These are phyloP conservation scores for Erysimum cheiranthoides DNA, from an alignment of 345 rosid genomes.

Conservation along the genomic window DNA sequence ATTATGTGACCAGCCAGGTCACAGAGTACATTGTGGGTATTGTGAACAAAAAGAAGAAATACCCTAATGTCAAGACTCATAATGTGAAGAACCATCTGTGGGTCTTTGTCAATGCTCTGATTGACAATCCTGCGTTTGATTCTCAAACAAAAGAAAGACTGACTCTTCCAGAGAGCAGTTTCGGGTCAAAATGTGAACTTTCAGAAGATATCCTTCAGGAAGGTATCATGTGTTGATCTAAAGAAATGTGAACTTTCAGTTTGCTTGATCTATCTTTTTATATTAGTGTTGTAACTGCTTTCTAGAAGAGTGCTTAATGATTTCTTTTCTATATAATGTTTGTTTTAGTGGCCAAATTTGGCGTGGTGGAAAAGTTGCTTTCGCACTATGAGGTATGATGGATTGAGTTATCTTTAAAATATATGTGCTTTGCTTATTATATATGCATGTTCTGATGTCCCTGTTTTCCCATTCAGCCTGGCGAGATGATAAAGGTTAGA, in stretches of 20 bases:
- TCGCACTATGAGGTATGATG: constrained; percentile 46
- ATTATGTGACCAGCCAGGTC: constrained; percentile 84
- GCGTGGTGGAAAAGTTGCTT: constrained; percentile 73
- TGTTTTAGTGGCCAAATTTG: constrained; percentile 77
- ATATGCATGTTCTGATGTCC: too few species aligned
- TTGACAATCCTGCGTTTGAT: constrained; percentile 99
- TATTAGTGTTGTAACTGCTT: neutral
- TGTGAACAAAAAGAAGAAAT: constrained; percentile 89
- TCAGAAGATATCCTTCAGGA: constrained; percentile 80
- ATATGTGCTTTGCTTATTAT: too few species aligned
- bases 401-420: too few species aligned
- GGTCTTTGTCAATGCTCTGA: constrained; percentile 96
- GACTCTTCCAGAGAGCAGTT: constrained; percentile 94
- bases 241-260: too few species aligned
- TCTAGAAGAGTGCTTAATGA: neutral
- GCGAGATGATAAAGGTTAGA: constrained; percentile 52
- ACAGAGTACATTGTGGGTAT: constrained; percentile 69
- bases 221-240: constrained; percentile 53
- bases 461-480: too few species aligned
- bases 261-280: constrained; percentile 21
- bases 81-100: constrained; percentile 89
- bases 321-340: neutral
- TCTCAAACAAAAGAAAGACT: constrained; percentile 98
- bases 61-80: constrained; percentile 76
- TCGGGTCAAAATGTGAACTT: constrained; percentile 93